A percentile compares a stretch with the other conserved stretches of the same genome.
phyloP scores from a whole-genome alignment of 1,139 yeast species.

The Diutina pseudorugosa region DNA sequence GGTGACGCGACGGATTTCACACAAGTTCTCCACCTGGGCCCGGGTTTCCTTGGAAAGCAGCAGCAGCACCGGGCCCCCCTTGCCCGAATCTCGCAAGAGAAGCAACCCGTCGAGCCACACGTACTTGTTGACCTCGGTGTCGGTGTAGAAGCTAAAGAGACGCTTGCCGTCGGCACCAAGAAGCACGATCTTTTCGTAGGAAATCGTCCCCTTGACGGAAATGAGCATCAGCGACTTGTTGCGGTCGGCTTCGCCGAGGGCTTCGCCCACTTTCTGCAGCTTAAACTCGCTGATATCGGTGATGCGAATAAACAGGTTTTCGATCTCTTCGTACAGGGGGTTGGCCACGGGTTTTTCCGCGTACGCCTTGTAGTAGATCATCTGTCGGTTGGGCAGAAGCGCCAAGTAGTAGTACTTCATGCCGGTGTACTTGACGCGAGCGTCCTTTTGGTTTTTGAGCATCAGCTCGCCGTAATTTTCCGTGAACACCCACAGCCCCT shows the following conservation, averaged over 20 bases:
- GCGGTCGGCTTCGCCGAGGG: constrained; percentile 27
- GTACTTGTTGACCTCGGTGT: constrained; percentile 56
- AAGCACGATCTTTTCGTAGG: constrained; percentile 43
- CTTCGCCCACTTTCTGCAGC: constrained; percentile 31
- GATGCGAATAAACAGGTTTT: constrained; percentile 17
- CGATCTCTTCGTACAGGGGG: constrained; percentile 51
- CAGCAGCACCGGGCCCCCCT: constrained; percentile 9
- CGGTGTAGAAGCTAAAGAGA: constrained; percentile 51
- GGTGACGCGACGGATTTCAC: constrained; percentile 49
- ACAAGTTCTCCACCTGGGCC: constrained; percentile 43
- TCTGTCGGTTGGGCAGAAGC: constrained; percentile 61
- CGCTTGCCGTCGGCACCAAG: constrained; percentile 28
- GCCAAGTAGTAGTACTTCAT: constrained; percentile 42
- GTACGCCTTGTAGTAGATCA: constrained; percentile 51
- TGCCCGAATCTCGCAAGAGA: constrained; percentile 36
- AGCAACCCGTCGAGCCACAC: constrained; percentile 71
- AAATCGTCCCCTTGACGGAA: constrained; percentile 39
- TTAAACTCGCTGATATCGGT: constrained; percentile 29
- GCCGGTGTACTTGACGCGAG: constrained; percentile 13
- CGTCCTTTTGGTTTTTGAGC: constrained; percentile 14
- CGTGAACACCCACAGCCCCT: constrained; percentile 78
- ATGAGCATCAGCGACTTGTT: constrained; percentile 28
- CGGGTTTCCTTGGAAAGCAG: constrained; percentile 45
- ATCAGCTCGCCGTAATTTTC: constrained; percentile 44
- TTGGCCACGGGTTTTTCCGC: constrained; percentile 28